Conservation (phyloP, 139 green algal genomes). For the Coelastrella sp. region DNA sequence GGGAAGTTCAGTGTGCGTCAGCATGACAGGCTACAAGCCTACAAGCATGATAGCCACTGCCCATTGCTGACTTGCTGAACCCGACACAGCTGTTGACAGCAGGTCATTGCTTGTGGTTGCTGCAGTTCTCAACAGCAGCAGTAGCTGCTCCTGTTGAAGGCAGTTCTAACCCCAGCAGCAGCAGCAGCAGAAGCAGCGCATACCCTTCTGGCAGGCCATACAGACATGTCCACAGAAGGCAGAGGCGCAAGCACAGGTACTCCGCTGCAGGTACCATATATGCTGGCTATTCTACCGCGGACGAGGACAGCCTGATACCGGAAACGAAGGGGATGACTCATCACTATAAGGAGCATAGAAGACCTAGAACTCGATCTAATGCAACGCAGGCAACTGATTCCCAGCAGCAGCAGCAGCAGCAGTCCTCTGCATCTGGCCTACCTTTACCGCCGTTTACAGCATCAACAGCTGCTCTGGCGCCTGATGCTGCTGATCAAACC, state of each 20-base stretch:
- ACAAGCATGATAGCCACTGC: too few species aligned
- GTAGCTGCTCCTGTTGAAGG: background rate
- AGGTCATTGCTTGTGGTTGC: too few species aligned
- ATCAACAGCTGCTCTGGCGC: background rate
- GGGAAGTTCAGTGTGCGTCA: too few species aligned
- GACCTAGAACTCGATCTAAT: background rate
- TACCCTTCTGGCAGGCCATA: background rate
- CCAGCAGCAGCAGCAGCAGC: conserved; percentile 35
- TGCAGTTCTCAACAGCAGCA: background rate
- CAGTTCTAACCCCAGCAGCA: background rate
- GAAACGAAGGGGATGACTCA: background rate
- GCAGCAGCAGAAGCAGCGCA: conserved; percentile 8
- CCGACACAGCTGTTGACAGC: too few species aligned
- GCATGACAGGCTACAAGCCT: too few species aligned
- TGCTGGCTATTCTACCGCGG: background rate
- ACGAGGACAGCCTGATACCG: background rate
- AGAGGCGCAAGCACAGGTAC: background rate
- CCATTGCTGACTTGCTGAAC: too few species aligned
- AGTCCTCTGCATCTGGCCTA: background rate
- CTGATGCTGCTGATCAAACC: background rate
- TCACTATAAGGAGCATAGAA: background rate
- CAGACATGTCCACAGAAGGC: background rate
- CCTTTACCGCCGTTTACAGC: background rate
- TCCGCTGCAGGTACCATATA: background rate
- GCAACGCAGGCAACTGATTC: background rate